Percentiles rank a stretch among this genome's conserved stretches.
Conservation (phyloP, 345 rosid genomes). For the Acer campestre region DNA sequence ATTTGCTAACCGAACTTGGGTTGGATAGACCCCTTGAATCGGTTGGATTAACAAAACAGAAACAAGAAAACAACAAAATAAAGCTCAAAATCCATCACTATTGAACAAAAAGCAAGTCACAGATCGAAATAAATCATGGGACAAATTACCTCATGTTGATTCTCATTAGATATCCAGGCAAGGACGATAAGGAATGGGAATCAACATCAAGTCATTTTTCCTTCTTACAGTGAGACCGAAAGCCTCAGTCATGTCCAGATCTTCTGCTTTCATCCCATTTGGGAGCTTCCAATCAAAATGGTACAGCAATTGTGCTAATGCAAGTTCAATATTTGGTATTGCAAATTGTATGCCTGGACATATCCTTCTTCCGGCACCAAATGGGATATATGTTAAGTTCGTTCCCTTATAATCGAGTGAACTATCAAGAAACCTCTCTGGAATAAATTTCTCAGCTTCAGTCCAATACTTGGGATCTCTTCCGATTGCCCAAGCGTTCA, state of each 20-base stretch:
- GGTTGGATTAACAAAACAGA: too few species aligned
- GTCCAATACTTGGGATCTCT: too few species aligned
- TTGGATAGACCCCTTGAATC: too few species aligned
- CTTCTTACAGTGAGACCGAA: too few species aligned
- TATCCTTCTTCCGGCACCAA: conserved; percentile 26
- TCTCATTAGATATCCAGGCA: background rate
- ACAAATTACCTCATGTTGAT: too few species aligned
- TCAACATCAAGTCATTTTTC: too few species aligned
- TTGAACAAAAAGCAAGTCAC: too few species aligned
- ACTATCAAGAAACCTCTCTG: conserved; percentile 17
- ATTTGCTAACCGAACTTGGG: too few species aligned
- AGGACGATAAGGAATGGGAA: background rate
- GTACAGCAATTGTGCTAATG: conserved; percentile 1
- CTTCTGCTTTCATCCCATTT: background rate
- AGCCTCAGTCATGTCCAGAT: conserved; percentile 22
- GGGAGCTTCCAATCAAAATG: conserved; percentile 16
- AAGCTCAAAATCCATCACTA: too few species aligned
- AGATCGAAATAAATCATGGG: too few species aligned
- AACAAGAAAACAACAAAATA: too few species aligned
- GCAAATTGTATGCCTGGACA: conserved; percentile 16
- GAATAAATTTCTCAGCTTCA: background rate
- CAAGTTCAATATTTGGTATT: conserved; percentile 12
- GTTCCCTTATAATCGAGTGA: conserved; percentile 4
- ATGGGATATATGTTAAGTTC: conserved; percentile 16
- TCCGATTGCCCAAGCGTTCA: too few species aligned